Evolutionary conservation across 345 rosid genomes (phyloP).

Genomic region (Populus tremula): DNA sequence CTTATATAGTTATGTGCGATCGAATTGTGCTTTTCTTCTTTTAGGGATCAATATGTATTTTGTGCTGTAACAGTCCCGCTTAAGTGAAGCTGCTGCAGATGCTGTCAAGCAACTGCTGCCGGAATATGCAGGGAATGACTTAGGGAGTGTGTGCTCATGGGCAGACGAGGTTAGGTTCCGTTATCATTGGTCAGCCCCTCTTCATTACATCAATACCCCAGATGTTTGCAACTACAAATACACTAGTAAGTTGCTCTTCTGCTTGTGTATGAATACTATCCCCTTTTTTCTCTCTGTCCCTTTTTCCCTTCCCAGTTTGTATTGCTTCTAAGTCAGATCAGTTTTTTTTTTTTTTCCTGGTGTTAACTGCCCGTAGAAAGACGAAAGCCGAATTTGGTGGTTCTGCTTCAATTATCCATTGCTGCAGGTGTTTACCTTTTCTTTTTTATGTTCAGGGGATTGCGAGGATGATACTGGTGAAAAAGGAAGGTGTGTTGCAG

Average conservation of each 20-base stretch:
- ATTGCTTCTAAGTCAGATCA: no score
- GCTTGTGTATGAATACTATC: neutral
- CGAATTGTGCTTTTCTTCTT: no score
- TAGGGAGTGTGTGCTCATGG: slow-evolving; percentile 70
- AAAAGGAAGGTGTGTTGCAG: slow-evolving; percentile 73
- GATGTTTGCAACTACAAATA: slow-evolving; percentile 61
- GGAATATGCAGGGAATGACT: slow-evolving; percentile 48
- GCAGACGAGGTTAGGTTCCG: slow-evolving; percentile 65
- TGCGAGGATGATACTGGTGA: slow-evolving; percentile 71
- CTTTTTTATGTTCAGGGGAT: slow-evolving; percentile 50
- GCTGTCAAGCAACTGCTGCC: slow-evolving; percentile 65
- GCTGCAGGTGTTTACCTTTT: neutral
- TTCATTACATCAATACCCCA: slow-evolving; percentile 73
- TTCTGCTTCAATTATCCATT: no score
- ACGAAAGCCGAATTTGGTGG: no score
- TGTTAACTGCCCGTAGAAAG: no score
- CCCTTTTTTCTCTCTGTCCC: no score
- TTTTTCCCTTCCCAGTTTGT: no score
- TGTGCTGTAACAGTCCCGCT: slow-evolving; percentile 42
- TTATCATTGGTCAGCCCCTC: slow-evolving; percentile 70
- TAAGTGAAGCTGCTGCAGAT: slow-evolving; percentile 49
- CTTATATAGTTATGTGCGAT: neutral
- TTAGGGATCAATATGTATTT: neutral
- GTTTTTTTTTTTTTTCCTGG: no score
- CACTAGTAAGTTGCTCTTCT: slow-evolving; percentile 38